These are phyloP conservation scores for Tremellales sp. DNA, from an alignment of 1,284 basidiomycete species.

Conservation along the genomic window DNA sequence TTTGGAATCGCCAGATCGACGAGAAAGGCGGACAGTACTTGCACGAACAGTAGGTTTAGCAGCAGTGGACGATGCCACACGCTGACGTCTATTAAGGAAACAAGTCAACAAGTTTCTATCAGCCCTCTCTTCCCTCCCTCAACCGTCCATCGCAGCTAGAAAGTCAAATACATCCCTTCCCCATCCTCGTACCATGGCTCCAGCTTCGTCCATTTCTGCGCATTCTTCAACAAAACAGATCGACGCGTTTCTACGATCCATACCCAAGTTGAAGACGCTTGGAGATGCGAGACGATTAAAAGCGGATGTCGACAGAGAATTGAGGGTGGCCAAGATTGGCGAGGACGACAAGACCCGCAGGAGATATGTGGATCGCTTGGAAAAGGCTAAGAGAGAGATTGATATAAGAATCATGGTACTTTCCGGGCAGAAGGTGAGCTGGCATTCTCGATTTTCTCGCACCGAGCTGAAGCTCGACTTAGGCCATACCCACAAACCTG, in stretches of 20 bases:
- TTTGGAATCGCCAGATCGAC: slow-evolving; percentile 91
- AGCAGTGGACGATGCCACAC: neutral
- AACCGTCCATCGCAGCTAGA: slow-evolving; percentile 10
- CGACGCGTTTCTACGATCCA: slow-evolving; percentile 81
- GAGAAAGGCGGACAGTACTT: slow-evolving; percentile 52
- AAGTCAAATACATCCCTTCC: slow-evolving; percentile 6
- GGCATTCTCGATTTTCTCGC: neutral
- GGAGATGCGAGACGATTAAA: slow-evolving; percentile 84
- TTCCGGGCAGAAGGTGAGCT: slow-evolving; percentile 53
- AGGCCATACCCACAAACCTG: neutral
- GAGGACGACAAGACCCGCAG: slow-evolving; percentile 7
- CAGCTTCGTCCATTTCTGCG: slow-evolving; percentile 27
- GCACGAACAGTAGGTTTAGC: slow-evolving; percentile 34
- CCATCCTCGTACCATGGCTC: slow-evolving; percentile 1
- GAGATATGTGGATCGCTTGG: slow-evolving; percentile 74
- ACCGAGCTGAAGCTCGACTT: slow-evolving; percentile 3
- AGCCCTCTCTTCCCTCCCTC: slow-evolving; percentile 47
- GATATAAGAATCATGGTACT: slow-evolving; percentile 78
- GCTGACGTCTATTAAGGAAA: slow-evolving; percentile 31
- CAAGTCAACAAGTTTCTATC: slow-evolving; percentile 54
- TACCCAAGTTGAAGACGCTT: slow-evolving; percentile 72
- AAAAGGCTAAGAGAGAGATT: slow-evolving; percentile 77
- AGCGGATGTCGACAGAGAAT: slow-evolving; percentile 84
- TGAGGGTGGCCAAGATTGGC: slow-evolving; percentile 59
- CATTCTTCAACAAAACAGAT: slow-evolving; percentile 61